phyloP scores from a whole-genome alignment of 345 rosid species.

The Psidium guajava region DNA sequence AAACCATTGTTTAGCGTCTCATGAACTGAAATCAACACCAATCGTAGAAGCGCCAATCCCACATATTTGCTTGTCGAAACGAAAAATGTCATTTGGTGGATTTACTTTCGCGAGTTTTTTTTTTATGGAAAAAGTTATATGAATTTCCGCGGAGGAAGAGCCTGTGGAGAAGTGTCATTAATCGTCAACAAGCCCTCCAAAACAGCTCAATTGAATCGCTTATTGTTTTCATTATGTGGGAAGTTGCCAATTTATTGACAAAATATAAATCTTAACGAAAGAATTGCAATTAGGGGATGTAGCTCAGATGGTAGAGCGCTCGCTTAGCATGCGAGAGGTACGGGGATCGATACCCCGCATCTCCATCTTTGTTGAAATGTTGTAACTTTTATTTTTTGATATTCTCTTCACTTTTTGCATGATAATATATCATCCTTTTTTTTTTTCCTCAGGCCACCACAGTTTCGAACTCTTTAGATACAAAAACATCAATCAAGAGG shows the following conservation, averaged over 20 bases:
- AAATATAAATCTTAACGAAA: fast-evolving
- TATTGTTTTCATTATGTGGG: neutral
- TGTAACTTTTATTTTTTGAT: slow-evolving; percentile 6
- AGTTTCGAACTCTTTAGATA: neutral
- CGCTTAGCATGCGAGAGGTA: slow-evolving; percentile 60
- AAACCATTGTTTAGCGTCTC: neutral
- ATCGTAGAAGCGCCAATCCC: fast-evolving
- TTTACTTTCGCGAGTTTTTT: neutral
- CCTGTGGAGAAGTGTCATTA: neutral
- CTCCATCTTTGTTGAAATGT: slow-evolving; percentile 1
- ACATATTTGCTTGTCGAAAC: fast-evolving
- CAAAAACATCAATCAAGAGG: neutral
- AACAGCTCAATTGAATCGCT: neutral
- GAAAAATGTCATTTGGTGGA: fast-evolving
- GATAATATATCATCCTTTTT: neutral
- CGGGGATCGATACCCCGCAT: slow-evolving; percentile 19
- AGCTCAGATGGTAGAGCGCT: slow-evolving; percentile 69
- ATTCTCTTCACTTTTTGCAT: neutral
- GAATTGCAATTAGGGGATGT: neutral
- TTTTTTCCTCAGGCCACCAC: neutral
- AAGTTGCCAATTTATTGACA: fast-evolving
- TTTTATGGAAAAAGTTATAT: neutral
- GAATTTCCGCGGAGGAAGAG: neutral
- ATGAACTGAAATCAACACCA: neutral
- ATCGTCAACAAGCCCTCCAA: neutral